These are phyloP conservation scores for Globisporangium apiculatum DNA, from an alignment of 352 stramenopile genomes.

Conservation along the genomic window DNA sequence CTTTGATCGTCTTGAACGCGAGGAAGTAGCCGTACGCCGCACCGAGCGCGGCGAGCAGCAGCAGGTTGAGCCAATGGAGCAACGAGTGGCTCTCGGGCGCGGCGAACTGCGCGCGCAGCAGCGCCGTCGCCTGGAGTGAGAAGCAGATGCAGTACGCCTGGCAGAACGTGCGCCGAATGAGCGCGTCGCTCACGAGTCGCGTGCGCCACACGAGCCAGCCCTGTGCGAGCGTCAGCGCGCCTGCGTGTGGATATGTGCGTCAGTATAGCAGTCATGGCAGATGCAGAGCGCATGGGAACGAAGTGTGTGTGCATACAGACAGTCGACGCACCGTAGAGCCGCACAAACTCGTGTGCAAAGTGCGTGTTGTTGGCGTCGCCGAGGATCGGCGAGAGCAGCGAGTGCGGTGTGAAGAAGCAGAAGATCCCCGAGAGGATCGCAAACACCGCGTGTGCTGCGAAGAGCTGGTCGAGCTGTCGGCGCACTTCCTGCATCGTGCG, in stretches of 20 bases:
- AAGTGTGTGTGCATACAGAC: too few relatives aligned
- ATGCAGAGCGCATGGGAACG: background rate
- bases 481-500: slow-evolving; percentile 44
- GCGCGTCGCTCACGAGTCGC: slow-evolving; percentile 75
- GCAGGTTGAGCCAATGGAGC: slow-evolving; percentile 79
- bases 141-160: slow-evolving; percentile 88
- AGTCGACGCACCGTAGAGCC: slow-evolving; percentile 58
- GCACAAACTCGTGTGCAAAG: slow-evolving; percentile 80
- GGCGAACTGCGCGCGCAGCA: slow-evolving; percentile 65
- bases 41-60: slow-evolving; percentile 57
- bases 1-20: slow-evolving; percentile 84
- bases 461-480: slow-evolving; percentile 75
- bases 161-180: slow-evolving; percentile 83
- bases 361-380: slow-evolving; percentile 73
- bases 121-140: slow-evolving; percentile 59
- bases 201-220: slow-evolving; percentile 85
- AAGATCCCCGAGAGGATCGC: slow-evolving; percentile 54
- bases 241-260: slow-evolving; percentile 13
- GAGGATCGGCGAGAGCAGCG: slow-evolving; percentile 70
- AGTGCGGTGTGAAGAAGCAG: slow-evolving; percentile 78
- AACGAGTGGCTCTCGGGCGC: slow-evolving; percentile 71
- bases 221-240: slow-evolving; percentile 72
- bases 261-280: background rate
- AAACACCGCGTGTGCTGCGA: slow-evolving; percentile 67
- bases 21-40: slow-evolving; percentile 81